These are phyloP conservation scores for Pilaira anomala DNA, from an alignment of 192 early-diverging fungal species.

Conservation along the genomic window DNA sequence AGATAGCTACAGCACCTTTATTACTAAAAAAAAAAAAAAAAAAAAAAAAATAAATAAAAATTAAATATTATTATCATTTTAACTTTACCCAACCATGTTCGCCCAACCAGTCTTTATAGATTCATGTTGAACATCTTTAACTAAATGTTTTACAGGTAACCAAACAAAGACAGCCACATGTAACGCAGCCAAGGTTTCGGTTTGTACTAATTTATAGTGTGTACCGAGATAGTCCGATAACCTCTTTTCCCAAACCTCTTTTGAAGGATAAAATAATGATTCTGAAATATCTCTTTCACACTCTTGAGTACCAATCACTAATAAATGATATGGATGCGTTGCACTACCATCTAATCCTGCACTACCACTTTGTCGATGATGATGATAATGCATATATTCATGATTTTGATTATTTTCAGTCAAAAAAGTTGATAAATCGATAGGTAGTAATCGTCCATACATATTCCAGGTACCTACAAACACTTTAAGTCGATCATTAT, in stretches of 20 bases:
- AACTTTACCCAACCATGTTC: conserved; percentile 31
- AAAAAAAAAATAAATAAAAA: not conserved
- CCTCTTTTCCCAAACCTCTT: conserved; percentile 44
- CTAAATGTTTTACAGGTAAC: conserved; percentile 36
- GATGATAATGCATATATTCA: not conserved
- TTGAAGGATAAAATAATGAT: conserved; percentile 49
- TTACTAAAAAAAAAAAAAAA: conserved; percentile 28
- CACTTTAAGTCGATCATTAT: conserved; percentile 41
- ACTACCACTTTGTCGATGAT: not conserved
- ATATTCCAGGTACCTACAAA: conserved; percentile 61
- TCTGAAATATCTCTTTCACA: conserved; percentile 54
- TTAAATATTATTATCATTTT: not conserved
- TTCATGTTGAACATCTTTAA: conserved; percentile 31
- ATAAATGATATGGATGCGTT: conserved; percentile 45
- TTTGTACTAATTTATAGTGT: conserved; percentile 43
- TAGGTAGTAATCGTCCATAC: conserved; percentile 41
- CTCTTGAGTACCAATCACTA: conserved; percentile 55
- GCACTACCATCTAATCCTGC: conserved; percentile 3
- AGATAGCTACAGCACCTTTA: conserved; percentile 51
- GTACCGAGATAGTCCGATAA: conserved; percentile 36
- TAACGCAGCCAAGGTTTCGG: conserved; percentile 51
- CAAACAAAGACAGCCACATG: conserved; percentile 51
- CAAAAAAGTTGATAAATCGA: conserved; percentile 39
- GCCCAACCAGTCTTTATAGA: conserved; percentile 33
- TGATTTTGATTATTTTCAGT: conserved; percentile 12